Evolutionary conservation across 2,329 filamentous ascomycete genomes (phyloP), one percentile per base, ranked within the genome.

Genomic region (Cordyceps pruinosa): DNA sequence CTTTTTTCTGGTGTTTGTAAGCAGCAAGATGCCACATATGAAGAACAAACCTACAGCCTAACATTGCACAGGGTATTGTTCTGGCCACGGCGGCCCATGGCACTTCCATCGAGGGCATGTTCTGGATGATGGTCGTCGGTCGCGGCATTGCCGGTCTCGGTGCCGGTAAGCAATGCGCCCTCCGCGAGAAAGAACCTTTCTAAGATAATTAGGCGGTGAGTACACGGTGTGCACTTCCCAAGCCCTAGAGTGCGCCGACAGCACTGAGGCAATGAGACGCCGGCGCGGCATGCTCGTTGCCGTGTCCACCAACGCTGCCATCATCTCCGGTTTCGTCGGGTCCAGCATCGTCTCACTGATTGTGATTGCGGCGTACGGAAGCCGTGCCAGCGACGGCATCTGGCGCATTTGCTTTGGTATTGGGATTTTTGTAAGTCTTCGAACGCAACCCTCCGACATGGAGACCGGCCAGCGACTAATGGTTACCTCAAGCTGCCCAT

Each of bases 121-220:
- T 77, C 50, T 78, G 75, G 76, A 78, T 78, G 70, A 72, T 78
- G 70, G 76, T 73, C 0, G 65, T 78, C 26, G 72, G 74, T 2
- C 71, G 77, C 32, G 76, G 77, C 3, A 68, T 77, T 25, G 72
- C 74, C 10, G 75, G 77, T 3, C 74, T 79, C 19, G 76, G 77
- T 48, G 69, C 73, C 7, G 63, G 60, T 59, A 21, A 2, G 52
- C 17, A 35, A 25, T 28, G 3, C n/a, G 2, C 5, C 10, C 10
- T 4, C 34, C 34, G 4, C 17, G 5, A 2, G 0, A 21, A 13
- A 10, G 9, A 5, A 17, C 35, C 26, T 26, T 32, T 32, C 23
- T 8, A 42, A 56, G 10, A 58, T 10, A 32, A 6, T 17, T 17
- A 39, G 28, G 19, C 39, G 66, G 67, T 17, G 67, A 69, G 46